These are phyloP conservation scores for Talaromyces marneffei DNA, from an alignment of 2,329 filamentous ascomycete species.

Conservation along the genomic window DNA sequence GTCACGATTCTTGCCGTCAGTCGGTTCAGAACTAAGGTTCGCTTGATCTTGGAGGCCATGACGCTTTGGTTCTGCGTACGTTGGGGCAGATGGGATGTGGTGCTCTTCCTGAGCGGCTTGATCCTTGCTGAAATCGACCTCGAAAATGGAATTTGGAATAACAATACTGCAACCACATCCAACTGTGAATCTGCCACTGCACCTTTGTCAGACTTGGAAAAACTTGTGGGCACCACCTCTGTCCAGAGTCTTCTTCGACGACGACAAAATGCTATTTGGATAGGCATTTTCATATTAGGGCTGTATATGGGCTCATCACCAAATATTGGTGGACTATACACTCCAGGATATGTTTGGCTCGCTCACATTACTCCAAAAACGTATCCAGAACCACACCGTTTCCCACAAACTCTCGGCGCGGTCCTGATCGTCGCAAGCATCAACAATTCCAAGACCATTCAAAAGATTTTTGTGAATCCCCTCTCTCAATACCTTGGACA, in stretches of 20 bases:
- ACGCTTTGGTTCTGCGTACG: constrained; percentile 37
- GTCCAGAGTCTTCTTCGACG: constrained; percentile 19
- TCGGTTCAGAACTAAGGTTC: constrained; percentile 28
- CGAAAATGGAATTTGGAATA: constrained; percentile 32
- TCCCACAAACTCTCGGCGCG: constrained; percentile 40
- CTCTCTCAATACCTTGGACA: constrained; percentile 44
- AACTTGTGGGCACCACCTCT: constrained; percentile 23
- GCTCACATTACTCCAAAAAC: constrained; percentile 34
- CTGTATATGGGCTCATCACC: constrained; percentile 41
- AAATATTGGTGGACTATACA: constrained; percentile 35
- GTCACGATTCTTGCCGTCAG: constrained; percentile 37
- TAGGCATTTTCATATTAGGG: constrained; percentile 33
- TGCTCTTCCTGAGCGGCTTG: constrained; percentile 39
- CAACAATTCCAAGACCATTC: constrained; percentile 36
- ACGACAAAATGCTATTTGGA: constrained; percentile 31
- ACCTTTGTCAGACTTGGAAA: constrained; percentile 17
- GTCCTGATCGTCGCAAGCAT: constrained; percentile 39
- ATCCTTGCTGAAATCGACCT: constrained; percentile 41
- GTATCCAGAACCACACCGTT: constrained; percentile 41
- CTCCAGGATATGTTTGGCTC: constrained; percentile 39
- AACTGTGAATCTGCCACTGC: constrained; percentile 17
- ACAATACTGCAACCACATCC: background rate
- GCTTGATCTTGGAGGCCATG: constrained; percentile 29
- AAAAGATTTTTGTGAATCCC: constrained; percentile 37
- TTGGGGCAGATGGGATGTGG: constrained; percentile 41